phyloP scores from a whole-genome alignment of 192 early-diverging fungal genomes.

The Haplosporangium gracile region DNA sequence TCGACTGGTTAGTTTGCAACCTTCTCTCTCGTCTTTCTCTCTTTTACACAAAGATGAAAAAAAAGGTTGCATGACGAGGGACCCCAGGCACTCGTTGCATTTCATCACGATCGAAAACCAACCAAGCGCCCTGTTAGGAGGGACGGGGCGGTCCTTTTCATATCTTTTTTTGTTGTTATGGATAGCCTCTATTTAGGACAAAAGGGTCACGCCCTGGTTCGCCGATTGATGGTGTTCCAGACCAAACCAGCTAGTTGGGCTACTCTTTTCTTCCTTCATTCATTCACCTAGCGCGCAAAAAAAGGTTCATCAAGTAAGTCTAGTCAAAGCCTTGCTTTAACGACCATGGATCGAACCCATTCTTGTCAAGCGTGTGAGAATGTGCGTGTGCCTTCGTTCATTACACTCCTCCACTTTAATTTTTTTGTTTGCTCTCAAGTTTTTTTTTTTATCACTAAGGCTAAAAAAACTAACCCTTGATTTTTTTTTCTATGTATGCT shows the following conservation, averaged over 20 bases:
- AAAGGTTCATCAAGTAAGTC: too few species aligned
- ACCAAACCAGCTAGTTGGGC: not conserved
- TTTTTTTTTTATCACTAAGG: not conserved
- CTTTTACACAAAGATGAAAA: not conserved
- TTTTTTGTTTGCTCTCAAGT: not conserved
- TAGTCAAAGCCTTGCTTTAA: too few species aligned
- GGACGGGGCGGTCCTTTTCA: not conserved
- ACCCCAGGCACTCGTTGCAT: constrained; percentile 3
- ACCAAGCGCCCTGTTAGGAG: not conserved
- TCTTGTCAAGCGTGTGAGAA: not conserved
- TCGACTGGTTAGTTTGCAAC: not conserved
- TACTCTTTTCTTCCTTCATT: not conserved
- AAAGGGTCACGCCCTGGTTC: not conserved
- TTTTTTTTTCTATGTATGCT: not conserved
- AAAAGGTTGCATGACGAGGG: constrained; percentile 4
- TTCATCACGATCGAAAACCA: constrained; percentile 7
- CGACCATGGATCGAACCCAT: not conserved
- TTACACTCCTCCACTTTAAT: too few species aligned
- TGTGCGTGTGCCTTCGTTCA: not conserved
- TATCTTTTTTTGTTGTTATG: not conserved
- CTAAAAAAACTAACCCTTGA: not conserved
- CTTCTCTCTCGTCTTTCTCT: not conserved
- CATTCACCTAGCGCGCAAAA: too few species aligned
- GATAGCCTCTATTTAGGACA: not conserved
- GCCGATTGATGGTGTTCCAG: not conserved